These are phyloP conservation scores for Fragosphaeria purpurea DNA, from an alignment of 2,329 filamentous ascomycete species.

Conservation along the genomic window DNA sequence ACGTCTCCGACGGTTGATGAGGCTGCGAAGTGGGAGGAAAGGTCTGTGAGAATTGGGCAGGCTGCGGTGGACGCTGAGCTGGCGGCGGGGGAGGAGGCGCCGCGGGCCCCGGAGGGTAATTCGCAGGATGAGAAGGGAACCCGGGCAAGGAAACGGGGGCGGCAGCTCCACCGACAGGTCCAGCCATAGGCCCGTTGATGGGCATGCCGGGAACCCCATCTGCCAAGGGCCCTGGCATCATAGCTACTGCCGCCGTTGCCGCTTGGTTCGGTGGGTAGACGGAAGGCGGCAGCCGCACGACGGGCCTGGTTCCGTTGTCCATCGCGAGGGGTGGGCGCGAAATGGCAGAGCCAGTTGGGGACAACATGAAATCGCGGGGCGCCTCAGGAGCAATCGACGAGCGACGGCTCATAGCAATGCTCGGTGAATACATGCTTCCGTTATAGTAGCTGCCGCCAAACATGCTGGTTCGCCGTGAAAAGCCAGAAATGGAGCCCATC, in stretches of 20 bases:
- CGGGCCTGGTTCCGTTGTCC: slow-evolving; percentile 51
- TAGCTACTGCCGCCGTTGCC: not conserved
- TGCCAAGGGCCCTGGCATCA: not conserved
- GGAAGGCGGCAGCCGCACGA: slow-evolving; percentile 73
- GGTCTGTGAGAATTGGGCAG: not conserved
- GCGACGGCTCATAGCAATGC: slow-evolving; percentile 75
- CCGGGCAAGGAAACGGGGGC: slow-evolving; percentile 17
- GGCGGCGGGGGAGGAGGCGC: not conserved
- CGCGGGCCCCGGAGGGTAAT: slow-evolving; percentile 4
- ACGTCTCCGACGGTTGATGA: slow-evolving; percentile 12
- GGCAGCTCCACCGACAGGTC: not conserved
- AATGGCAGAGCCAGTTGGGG: slow-evolving; percentile 69
- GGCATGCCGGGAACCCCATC: not conserved
- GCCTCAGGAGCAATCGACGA: slow-evolving; percentile 66
- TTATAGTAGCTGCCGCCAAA: slow-evolving; percentile 52
- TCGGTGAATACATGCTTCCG: slow-evolving; percentile 74
- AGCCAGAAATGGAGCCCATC: slow-evolving; percentile 55
- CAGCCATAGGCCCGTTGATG: not conserved
- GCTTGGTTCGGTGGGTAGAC: slow-evolving; percentile 17
- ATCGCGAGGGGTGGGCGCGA: slow-evolving; percentile 54
- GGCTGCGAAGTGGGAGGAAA: slow-evolving; percentile 1
- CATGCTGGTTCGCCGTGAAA: slow-evolving; percentile 72
- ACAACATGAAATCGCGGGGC: slow-evolving; percentile 64
- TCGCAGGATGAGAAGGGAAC: slow-evolving; percentile 1
- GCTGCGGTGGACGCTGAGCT: not conserved